These are phyloP conservation scores for Barnettozyma wickerhamii DNA, from an alignment of 805 yeast genomes.

Conservation along the genomic window DNA sequence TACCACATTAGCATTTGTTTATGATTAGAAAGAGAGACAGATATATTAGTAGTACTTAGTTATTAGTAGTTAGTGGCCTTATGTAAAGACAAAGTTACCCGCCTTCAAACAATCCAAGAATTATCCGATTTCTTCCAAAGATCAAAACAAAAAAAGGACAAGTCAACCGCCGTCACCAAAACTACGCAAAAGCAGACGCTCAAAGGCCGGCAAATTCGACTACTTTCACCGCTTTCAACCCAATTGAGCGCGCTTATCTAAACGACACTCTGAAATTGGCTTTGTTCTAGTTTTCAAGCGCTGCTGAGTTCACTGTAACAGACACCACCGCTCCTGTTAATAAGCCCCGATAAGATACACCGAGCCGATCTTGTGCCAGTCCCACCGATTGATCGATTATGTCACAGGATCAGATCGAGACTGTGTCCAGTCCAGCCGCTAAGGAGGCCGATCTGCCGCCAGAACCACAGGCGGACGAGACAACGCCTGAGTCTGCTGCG, in stretches of 20 bases:
- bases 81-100: not conserved
- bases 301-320: no score
- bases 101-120: not conserved
- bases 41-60: not conserved
- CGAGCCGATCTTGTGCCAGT: not conserved
- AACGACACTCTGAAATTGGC: no score
- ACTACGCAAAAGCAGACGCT: not conserved
- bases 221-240: no score
- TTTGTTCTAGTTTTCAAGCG: no score
- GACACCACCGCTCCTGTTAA: not conserved
- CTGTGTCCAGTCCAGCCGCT: not conserved
- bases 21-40: not conserved
- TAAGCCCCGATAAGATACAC: slow-evolving; percentile 11
- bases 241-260: no score
- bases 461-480: not conserved
- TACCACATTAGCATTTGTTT: no score
- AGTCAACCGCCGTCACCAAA: not conserved
- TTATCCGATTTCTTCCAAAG: not conserved
- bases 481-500: not conserved
- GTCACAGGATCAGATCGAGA: slow-evolving; percentile 1
- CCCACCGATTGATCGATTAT: not conserved
- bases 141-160: not conserved
- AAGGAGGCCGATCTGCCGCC: not conserved
- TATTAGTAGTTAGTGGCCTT: not conserved
- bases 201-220: no score